Base-by-base conservation (phyloP, 1,284 basidiomycete species). In the Athelia psychrophila region DNA sequence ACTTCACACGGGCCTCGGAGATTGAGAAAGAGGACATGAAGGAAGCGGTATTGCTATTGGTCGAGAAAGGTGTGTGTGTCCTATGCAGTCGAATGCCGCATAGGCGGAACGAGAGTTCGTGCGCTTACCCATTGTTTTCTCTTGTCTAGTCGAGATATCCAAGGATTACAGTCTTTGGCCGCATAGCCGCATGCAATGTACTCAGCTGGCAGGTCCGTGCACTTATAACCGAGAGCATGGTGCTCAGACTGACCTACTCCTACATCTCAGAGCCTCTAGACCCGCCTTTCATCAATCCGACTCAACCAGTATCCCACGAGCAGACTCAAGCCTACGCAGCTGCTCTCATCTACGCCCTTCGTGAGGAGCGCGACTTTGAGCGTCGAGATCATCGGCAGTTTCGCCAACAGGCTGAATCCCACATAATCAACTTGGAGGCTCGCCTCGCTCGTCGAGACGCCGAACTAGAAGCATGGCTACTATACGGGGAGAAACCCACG, bases 371-470 rank as follows among this genome's bases (percentile, higher is more conserved):
- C 20, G 72, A 74, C 19, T 54, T 65, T 1, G 83, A 84, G 58
- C 71, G 74, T 2, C 60, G 58, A 32, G 71, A 73, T 0, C 80
- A 81, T 54, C 57, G 58, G 9, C 65, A 64, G 15, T 75, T 72
- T 0, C 69, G 66, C 12, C 66, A 72, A 35, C 62, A 68, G 8
- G 70, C 74, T 0, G 76, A 79, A 49, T 59, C 66, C 1, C 72
- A 73, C 44, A 73, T 81, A 32, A 61, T 73, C 6, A 63, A 69
- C 10, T 70, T 86, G 2, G 74, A 79, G 51, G 79, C 82, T 1
- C 77, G 77, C 59, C 63, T 86, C 3, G 79, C 83, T 0, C 72
- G 73, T 5, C 72, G 82, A 20, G 84, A 85, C 42, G 75, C 75
- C 0, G 79, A 83, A 54, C 68, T 85, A 3, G 76, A 79, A 55